phyloP scores from a whole-genome alignment of 2,329 filamentous ascomycete species.

The Colletotrichum karsti region DNA sequence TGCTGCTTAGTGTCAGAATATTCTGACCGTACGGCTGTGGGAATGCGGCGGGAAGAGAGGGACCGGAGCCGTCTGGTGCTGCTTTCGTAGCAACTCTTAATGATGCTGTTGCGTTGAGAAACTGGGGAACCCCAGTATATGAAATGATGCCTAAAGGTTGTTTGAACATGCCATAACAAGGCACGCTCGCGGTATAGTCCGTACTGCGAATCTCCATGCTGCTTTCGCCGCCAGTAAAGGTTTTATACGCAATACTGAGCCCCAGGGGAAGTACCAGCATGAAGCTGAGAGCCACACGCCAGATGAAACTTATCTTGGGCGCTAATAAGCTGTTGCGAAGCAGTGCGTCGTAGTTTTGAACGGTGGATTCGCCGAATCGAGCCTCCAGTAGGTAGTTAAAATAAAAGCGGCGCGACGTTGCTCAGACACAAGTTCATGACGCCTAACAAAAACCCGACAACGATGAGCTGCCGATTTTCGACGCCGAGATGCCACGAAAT shows the following conservation, averaged over 20 bases:
- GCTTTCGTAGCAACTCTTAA: background rate
- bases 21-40: background rate
- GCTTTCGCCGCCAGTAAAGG: background rate
- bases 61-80: background rate
- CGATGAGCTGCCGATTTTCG: fast-evolving
- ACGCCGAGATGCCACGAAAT: background rate
- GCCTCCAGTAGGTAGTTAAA: fast-evolving
- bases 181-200: fast-evolving
- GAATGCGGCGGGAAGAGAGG: background rate
- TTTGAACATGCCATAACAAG: fast-evolving
- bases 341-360: background rate
- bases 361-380: fast-evolving
- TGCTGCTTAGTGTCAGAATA: background rate
- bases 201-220: fast-evolving
- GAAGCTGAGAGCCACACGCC: fast-evolving
- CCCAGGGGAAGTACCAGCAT: background rate
- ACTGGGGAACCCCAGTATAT: fast-evolving
- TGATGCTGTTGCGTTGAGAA: fast-evolving
- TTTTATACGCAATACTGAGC: background rate
- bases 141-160: background rate
- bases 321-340: background rate
- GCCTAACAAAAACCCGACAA: background rate
- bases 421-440: background rate
- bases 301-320: fast-evolving
- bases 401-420: background rate